Evolutionary conservation across 2,329 filamentous ascomycete genomes (phyloP), one percentile per base, ranked within the genome.

Genomic region (Hyphodiscus sp.): DNA sequence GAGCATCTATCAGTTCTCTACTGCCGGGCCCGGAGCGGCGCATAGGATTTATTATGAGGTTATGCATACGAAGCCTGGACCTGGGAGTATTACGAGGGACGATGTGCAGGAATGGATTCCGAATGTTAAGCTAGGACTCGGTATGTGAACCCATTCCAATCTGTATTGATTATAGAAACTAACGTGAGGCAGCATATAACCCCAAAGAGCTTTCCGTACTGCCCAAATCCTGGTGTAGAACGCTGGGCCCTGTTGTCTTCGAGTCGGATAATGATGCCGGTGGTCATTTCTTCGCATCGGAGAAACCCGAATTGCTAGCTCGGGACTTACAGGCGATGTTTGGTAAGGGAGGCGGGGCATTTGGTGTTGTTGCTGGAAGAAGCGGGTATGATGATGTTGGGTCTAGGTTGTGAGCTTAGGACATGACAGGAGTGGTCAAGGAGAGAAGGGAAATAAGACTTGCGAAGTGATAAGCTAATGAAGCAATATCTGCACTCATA

Each of bases 11-110:
- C 81, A 78, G 65, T 91, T 91, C 70, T 84, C 80, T 2, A 77
- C 72, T 0, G 84, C 86, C 0, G 87, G 88, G 0, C 83, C 87
- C 0, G 82, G 81, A 2, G 86, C 87, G 0, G 82, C 78, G 54
- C 63, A 79, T 7, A 69, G 83, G 6, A 88, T 91, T 45, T 92
- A 92, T 70, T 90, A 90, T 61, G 87, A 91, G 68, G 71, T 73
- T 0, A 67, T 62, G 7, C 80, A 83, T 53, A 67, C 68, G 38
- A 49, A 53, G 9, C 54, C 54, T 11, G 57, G 47, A 64, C 47
- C 62, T 56, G 19, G 58, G 18, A 47, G 20, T 33, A 13, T 63
- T 7, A 59, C 53, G 5, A 45, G 68, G 69, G 11, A 63, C 65
- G 10, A 69, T 67, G 41, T 68, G 1, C 6, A 42, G 7, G 6